phyloP scores from a whole-genome alignment of 2,329 filamentous ascomycete genomes.

The Microdochium bolleyi region DNA sequence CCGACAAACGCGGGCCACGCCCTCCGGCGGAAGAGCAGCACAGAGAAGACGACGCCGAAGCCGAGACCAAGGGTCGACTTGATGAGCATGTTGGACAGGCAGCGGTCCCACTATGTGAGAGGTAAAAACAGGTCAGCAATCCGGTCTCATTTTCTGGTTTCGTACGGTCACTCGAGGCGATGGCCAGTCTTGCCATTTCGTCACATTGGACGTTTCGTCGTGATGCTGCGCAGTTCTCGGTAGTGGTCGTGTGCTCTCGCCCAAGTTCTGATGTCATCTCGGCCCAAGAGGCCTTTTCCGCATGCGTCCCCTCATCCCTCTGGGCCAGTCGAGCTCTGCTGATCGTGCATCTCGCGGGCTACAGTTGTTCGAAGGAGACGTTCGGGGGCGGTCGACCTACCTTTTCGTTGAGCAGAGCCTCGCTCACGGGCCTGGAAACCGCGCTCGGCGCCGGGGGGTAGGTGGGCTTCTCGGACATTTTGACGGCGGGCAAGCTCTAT shows the following conservation, averaged over 20 bases:
- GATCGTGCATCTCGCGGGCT: too few relatives aligned
- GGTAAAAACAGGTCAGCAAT: slow-evolving; percentile 12
- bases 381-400: slow-evolving; percentile 35
- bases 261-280: too few relatives aligned
- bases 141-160: neutral
- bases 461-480: slow-evolving; percentile 43
- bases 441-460: slow-evolving; percentile 52
- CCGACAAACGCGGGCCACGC: slow-evolving; percentile 97
- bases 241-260: too few relatives aligned
- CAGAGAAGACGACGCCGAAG: slow-evolving; percentile 97
- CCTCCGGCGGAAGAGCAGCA: slow-evolving; percentile 95
- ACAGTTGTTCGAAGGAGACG: neutral
- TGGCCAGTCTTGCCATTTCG: too few relatives aligned
- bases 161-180: too few relatives aligned
- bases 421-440: slow-evolving; percentile 82
- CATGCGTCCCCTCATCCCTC: too few relatives aligned
- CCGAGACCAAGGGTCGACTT: slow-evolving; percentile 91
- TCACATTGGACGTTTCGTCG: too few relatives aligned
- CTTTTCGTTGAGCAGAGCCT: slow-evolving; percentile 98
- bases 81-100: slow-evolving; percentile 94
- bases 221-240: too few relatives aligned
- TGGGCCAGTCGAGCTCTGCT: too few relatives aligned
- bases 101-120: slow-evolving; percentile 80
- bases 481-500: slow-evolving; percentile 3
- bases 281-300: too few relatives aligned